These are phyloP conservation scores for Pyracantha coccinea DNA, from an alignment of 331 rosid species.

Conservation along the genomic window DNA sequence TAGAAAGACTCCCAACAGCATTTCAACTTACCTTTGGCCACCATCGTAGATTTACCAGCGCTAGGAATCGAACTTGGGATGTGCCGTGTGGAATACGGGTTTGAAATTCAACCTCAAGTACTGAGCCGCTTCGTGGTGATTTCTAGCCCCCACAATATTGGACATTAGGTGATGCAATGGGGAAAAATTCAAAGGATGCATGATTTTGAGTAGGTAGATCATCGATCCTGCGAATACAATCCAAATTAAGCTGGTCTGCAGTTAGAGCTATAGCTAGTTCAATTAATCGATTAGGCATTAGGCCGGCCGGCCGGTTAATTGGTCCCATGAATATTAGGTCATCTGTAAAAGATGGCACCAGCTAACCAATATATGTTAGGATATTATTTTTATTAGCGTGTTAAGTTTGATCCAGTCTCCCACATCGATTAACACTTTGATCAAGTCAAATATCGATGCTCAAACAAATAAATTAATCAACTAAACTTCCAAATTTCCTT, in stretches of 20 bases:
- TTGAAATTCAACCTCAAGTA: too few species aligned
- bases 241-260: constrained; percentile 21
- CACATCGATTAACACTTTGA: not conserved
- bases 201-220: not conserved
- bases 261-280: constrained; percentile 35
- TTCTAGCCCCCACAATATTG: not conserved
- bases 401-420: not conserved
- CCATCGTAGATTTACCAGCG: too few species aligned
- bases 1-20: too few species aligned
- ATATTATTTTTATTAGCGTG: too few species aligned
- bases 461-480: not conserved
- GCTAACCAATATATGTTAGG: too few species aligned
- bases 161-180: not conserved
- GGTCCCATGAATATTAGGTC: not conserved
- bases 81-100: too few species aligned
- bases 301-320: constrained; percentile 30
- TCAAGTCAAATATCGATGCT: not conserved
- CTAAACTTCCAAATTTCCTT: not conserved
- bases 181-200: not conserved
- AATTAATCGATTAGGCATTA: constrained; percentile 35
- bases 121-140: too few species aligned
- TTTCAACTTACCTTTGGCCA: too few species aligned
- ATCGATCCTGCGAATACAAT: not conserved
- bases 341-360: too few species aligned
- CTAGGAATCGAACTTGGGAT: too few species aligned